Conservation (phyloP, 192 early-diverging fungal genomes). For the Umbelopsis isabellina region DNA sequence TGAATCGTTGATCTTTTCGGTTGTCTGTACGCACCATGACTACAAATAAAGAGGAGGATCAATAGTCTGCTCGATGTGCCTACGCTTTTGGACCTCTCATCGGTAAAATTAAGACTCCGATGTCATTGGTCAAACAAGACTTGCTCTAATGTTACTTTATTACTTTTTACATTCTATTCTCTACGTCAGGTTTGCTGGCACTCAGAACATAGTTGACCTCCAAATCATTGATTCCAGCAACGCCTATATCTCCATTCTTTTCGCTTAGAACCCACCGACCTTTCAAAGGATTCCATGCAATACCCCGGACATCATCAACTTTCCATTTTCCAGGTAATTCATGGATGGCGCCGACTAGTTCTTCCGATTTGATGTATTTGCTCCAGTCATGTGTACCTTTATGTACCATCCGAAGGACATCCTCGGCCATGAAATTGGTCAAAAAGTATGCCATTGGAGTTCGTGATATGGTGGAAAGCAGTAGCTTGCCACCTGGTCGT, state of each 20-base stretch:
- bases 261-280: slow-evolving; percentile 46
- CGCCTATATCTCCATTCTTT: slow-evolving; percentile 27
- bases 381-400: slow-evolving; percentile 83
- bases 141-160: too few relatives aligned
- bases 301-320: slow-evolving; percentile 56
- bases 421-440: slow-evolving; percentile 84
- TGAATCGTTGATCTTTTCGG: background rate
- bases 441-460: slow-evolving; percentile 74
- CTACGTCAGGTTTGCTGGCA: slow-evolving; percentile 30
- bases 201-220: slow-evolving; percentile 54
- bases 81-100: background rate
- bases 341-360: slow-evolving; percentile 59
- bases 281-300: slow-evolving; percentile 58
- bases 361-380: slow-evolving; percentile 84
- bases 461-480: slow-evolving; percentile 93
- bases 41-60: slow-evolving; percentile 19
- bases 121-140: too few relatives aligned
- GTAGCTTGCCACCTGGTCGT: slow-evolving; percentile 58
- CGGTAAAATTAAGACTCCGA: background rate
- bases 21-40: slow-evolving; percentile 9
- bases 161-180: background rate
- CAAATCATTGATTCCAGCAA: slow-evolving; percentile 30
- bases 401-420: slow-evolving; percentile 77
- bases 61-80: background rate
- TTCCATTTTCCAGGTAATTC: slow-evolving; percentile 46